These are phyloP conservation scores for Ceratobasidium theobromae DNA, from an alignment of 1,284 basidiomycete genomes.

Conservation along the genomic window DNA sequence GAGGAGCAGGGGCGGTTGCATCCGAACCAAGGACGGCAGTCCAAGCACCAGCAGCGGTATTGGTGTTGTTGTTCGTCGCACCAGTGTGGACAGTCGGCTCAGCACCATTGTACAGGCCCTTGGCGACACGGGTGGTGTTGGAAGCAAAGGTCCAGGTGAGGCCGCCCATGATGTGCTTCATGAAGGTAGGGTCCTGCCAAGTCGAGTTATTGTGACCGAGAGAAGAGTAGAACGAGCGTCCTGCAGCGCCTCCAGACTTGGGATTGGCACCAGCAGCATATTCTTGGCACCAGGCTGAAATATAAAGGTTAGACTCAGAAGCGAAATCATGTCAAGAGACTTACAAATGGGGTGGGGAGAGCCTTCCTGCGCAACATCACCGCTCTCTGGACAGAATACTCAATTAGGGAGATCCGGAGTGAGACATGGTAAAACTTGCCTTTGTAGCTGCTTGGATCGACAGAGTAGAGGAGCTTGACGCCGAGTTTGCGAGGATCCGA, in stretches of 20 bases:
- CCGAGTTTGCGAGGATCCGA: constrained; percentile 69
- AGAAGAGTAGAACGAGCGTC: constrained; percentile 78
- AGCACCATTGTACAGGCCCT: constrained; percentile 4
- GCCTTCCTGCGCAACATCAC: constrained; percentile 50
- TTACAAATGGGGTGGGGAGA: constrained; percentile 63
- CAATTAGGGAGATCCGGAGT: background rate
- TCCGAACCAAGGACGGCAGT: constrained; percentile 4
- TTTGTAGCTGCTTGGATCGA: constrained; percentile 64
- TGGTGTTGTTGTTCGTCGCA: constrained; percentile 8
- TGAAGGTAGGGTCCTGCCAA: constrained; percentile 46
- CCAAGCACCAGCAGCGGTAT: background rate
- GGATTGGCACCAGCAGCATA: constrained; percentile 56
- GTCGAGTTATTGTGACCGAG: constrained; percentile 60
- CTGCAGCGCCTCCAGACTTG: constrained; percentile 45
- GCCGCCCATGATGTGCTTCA: constrained; percentile 48
- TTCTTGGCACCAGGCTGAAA: constrained; percentile 76
- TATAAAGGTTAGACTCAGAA: background rate
- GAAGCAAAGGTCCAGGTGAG: constrained; percentile 45
- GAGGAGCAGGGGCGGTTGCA: constrained; percentile 2
- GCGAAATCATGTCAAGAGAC: background rate
- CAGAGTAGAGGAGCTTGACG: constrained; percentile 65
- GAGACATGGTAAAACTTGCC: constrained; percentile 46
- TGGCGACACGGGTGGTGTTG: constrained; percentile 22
- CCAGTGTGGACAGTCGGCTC: constrained; percentile 16
- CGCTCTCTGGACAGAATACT: background rate